Base-by-base conservation (phyloP, 78 protist species). In the Isochrysis galbana region DNA sequence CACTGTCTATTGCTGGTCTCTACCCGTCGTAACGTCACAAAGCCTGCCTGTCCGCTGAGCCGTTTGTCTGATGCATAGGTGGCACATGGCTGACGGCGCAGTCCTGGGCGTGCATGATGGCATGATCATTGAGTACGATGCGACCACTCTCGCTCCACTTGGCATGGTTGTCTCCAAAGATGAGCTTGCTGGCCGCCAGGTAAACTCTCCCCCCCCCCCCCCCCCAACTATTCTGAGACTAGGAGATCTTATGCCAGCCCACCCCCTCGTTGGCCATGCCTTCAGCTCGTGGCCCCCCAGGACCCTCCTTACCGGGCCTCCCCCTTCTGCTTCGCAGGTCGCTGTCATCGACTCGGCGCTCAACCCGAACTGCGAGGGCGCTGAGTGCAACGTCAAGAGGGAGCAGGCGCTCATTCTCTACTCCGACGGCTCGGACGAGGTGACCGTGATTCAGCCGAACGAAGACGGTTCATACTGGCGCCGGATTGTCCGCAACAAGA, bases 401-500 rank as follows among this genome's bases (percentile, higher is more conserved):
- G 90, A 84, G 70, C 90, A 87, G 78, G 91, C 91, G 2, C 22
- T 87, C 38, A 1, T 87, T 36, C 36, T 54, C 54, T 5, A 1
- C 48, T 70, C 36, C 51, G 46, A 34, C 32, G 39, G 39, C 14
- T 1, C 54, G 54, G 80, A 22, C 42, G 23, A 1, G 25, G 70
- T 23, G 61, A 34, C 51, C 14, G 86, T 77, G 11, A 32, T 77
- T 17, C 82, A 72, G 34, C 91, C 91, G 36, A 89, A 89, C 84
- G 92, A 89, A 41, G 92, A 89, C 83, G 92, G 92, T 39, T 45
- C 70, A 23, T 89, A 89, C 67, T 89, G 92, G 92, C 80, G 92
- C 70, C 39, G 44, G 45, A 44, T 89, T 32, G 61, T 42, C 48
- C 82, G 92, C 54, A 89, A 89, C 84, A 89, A 89, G 84, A 42